Base-by-base conservation (phyloP, 352 stramenopile species). In the Phytopythium helicoides region DNA sequence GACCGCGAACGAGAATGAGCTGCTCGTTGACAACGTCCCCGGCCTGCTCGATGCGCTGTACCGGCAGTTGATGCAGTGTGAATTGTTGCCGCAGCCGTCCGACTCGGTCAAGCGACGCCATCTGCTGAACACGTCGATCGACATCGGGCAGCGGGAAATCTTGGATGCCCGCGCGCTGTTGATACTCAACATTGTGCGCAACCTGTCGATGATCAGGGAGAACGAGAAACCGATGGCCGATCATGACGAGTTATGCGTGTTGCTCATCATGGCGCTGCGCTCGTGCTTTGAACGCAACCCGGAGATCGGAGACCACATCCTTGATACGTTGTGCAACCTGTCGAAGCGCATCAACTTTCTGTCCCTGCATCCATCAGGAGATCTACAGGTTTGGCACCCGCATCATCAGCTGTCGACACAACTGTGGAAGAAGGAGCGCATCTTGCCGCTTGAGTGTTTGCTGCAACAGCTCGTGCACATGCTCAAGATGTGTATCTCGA, bases 161-260 rank as follows among this genome's bases (percentile, higher is more conserved):
- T 45, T 86, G 39, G 73, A 83, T 38, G 80, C 78, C 1, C 65
- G 69, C 7, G 73, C 67, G 0, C 52, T 89, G 25, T 52, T 83
- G 28, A 53, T 93, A 47, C 62, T 93, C 46, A 89, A 93, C 47
- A 85, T 93, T n/a, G 14, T 93, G 28, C 78, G 82, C 31, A 93
- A 93, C 35, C 52, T 91, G 36, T 76, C 77, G 5, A 82, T 90
- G 65, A 64, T 91, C n/a, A 47, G 63, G 4, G 82, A 73, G 19
- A 93, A 93, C 53, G 73, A 89, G 52, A 74, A 78, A 45, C 63
- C 73, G 0, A 59, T 93, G 10, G 78, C 80, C 6, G 62, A 78
- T 23, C 78, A 93, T 45, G 74, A 89, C 42, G 76, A 87, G 18
- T 46, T 89, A 19, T 80, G 71, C 14, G 60, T 87, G 35, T 86